Percentiles rank a stretch among this genome's conserved stretches.
These are phyloP conservation scores for Croton setiger DNA, from an alignment of 441 rosid genomes.

Conservation along the genomic window DNA sequence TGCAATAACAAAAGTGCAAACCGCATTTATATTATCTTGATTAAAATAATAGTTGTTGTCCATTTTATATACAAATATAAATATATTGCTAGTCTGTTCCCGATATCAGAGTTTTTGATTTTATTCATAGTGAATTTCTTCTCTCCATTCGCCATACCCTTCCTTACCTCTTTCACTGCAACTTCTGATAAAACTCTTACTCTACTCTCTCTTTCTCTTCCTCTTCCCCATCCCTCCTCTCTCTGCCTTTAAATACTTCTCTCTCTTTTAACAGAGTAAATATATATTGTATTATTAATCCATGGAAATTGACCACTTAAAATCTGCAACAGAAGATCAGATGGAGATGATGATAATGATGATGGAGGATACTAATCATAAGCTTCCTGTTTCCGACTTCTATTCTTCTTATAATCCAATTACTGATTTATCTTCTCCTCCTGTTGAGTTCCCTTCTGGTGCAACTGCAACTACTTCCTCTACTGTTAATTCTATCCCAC, in stretches of 20 bases:
- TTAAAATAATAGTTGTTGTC: slow-evolving; percentile 18
- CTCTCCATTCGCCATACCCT: slow-evolving; percentile 5
- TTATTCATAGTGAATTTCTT: slow-evolving; percentile 4
- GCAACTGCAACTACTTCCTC: slow-evolving; percentile 6
- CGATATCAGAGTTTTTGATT: slow-evolving; percentile 23
- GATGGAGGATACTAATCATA: slow-evolving; percentile 32
- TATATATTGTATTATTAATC: slow-evolving; percentile 4
- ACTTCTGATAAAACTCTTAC: slow-evolving; percentile 42
- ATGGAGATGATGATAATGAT: slow-evolving; percentile 35
- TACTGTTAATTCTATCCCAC: slow-evolving; percentile 12
- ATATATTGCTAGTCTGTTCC: slow-evolving; percentile 31
- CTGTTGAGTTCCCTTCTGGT: slow-evolving; percentile 20
- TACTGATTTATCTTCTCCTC: slow-evolving; percentile 5
- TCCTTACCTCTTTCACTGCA: slow-evolving; percentile 29
- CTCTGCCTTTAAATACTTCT: slow-evolving; percentile 16
- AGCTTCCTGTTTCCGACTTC: slow-evolving; percentile 39
- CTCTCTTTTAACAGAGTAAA: not conserved
- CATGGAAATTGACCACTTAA: slow-evolving; percentile 47
- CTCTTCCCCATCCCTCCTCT: slow-evolving; percentile 40
- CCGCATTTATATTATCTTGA: slow-evolving; percentile 6
- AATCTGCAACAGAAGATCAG: slow-evolving; percentile 39
- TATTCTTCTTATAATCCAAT: slow-evolving; percentile 22
- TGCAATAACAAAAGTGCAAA: slow-evolving; percentile 15
- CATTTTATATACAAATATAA: slow-evolving; percentile 19
- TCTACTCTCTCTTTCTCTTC: slow-evolving; percentile 28